Evolutionary conservation across 2,329 filamentous ascomycete genomes (phyloP).

Genomic region (Pseudogymnoascus sp.): DNA sequence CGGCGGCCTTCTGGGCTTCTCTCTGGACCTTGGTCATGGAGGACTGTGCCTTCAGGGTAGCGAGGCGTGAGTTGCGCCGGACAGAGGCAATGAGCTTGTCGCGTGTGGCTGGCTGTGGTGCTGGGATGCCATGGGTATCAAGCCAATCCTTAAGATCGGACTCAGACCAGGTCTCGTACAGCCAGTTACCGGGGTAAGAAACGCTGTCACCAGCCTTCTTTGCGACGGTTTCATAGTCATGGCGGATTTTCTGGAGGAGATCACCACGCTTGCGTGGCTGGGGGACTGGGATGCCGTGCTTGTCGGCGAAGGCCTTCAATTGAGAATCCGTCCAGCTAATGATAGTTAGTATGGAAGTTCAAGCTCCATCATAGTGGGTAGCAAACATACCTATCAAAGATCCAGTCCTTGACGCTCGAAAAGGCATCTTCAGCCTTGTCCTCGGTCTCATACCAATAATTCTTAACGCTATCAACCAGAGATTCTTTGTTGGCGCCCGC

Average conservation of each 20-base stretch:
- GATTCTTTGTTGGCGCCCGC: conserved; percentile 63
- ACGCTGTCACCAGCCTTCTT: conserved; percentile 69
- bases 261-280: conserved; percentile 82
- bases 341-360: conserved; percentile 33
- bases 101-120: conserved; percentile 74
- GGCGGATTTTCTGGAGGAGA: conserved; percentile 68
- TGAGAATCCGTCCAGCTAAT: conserved; percentile 84
- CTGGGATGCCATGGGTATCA: conserved; percentile 78
- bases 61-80: conserved; percentile 82
- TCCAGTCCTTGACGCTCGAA: conserved; percentile 74
- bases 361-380: conserved; percentile 13
- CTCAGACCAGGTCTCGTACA: conserved; percentile 83
- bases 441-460: conserved; percentile 71
- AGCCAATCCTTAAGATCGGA: conserved; percentile 93
- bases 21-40: conserved; percentile 55
- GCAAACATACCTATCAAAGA: conserved; percentile 67
- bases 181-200: conserved; percentile 90
- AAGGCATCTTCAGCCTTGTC: conserved; percentile 70
- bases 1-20: conserved; percentile 63
- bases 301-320: conserved; percentile 87
- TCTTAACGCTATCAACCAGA: conserved; percentile 63
- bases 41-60: conserved; percentile 61
- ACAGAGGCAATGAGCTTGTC: conserved; percentile 85
- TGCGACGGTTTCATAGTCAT: conserved; percentile 73
- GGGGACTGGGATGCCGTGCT: conserved; percentile 75